Conservation (phyloP, 352 stramenopile genomes). For the Phytopythium cucurbitacearum region DNA sequence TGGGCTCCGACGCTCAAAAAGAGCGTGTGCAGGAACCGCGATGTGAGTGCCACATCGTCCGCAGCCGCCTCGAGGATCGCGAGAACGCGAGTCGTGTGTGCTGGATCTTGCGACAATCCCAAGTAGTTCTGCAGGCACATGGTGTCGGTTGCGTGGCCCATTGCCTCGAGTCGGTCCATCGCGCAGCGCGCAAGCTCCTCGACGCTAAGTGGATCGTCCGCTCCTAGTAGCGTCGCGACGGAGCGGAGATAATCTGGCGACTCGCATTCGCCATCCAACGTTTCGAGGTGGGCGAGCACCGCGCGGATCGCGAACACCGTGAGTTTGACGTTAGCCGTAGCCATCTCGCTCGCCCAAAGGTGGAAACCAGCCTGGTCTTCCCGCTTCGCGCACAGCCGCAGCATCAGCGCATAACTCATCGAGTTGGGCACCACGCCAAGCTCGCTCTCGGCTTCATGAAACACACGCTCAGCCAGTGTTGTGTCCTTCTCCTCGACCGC, state of each 20-base stretch:
- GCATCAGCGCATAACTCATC: conserved; percentile 75
- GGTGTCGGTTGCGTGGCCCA: conserved; percentile 26
- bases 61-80: conserved; percentile 29
- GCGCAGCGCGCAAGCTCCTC: conserved; percentile 18
- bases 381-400: conserved; percentile 47
- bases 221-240: conserved; percentile 23
- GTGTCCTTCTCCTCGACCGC: conserved; percentile 47
- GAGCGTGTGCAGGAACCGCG: conserved; percentile 47
- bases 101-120: conserved; percentile 27
- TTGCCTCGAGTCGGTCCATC: conserved; percentile 32
- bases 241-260: conserved; percentile 17
- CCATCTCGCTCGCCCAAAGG: conserved; percentile 46
- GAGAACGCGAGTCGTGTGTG: conserved; percentile 29
- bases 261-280: conserved; percentile 22
- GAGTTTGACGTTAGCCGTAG: conserved; percentile 25
- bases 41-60: conserved; percentile 9
- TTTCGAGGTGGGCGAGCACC: conserved; percentile 40
- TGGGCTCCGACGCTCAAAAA: conserved; percentile 35
- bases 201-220: conserved; percentile 5
- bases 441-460: conserved; percentile 28
- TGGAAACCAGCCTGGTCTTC: conserved; percentile 45
- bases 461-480: conserved; percentile 47
- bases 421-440: conserved; percentile 46
- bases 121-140: conserved; percentile 43
- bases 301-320: conserved; percentile 54